Base-by-base conservation (phyloP, 371 early-diverging fungal genomes). In the Syncephalastrum racemosum region DNA sequence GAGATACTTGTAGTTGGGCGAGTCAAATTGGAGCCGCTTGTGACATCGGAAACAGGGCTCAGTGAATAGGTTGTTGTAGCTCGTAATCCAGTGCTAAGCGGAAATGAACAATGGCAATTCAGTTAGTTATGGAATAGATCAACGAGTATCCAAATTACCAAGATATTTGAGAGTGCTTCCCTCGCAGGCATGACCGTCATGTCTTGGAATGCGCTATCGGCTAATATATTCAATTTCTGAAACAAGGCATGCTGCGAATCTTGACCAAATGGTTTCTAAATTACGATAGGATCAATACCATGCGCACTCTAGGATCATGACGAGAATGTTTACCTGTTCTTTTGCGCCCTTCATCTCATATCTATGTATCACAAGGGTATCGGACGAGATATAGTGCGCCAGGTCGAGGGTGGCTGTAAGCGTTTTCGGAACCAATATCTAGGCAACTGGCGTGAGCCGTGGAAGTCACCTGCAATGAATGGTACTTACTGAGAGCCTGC, bases 11-110 rank as follows among this genome's bases (percentile, higher is more conserved):
- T 68, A 75, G 20, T 72, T 69, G 4, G 75, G 75, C 4, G 79
- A 75, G 24, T 78, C 75, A 44, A 70, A 75, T 27, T 73, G 73
- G 18, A 78, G 56, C 10, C 65, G 59, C 44, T 70, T 72, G 50
- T 72, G 73, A 52, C 79, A 78, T 13, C 70, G 73, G 36, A 59
- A 55, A 42, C 79, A 78, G 14, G 79, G 68, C n/a, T 56, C 62
- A 19, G 63, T 63, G 42, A 75, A 75, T 18, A 78, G 40, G 48
- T 75, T 54, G 31, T 69, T 54, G 39, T 78, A 73, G 46, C 71
- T 74, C 12, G 64, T 49, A 44, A 78, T 50, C 79, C 79, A 78
- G n/a, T 68, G 49, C 70, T 75, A 58, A 20, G 10, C 3, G 56
- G 12, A 42, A 44, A 10, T 42, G 15, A 44, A 10, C n/a, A 19